These are phyloP conservation scores for Ulota crispa DNA, from an alignment of 225 moss, liverwort and hornwort genomes.

Conservation along the genomic window DNA sequence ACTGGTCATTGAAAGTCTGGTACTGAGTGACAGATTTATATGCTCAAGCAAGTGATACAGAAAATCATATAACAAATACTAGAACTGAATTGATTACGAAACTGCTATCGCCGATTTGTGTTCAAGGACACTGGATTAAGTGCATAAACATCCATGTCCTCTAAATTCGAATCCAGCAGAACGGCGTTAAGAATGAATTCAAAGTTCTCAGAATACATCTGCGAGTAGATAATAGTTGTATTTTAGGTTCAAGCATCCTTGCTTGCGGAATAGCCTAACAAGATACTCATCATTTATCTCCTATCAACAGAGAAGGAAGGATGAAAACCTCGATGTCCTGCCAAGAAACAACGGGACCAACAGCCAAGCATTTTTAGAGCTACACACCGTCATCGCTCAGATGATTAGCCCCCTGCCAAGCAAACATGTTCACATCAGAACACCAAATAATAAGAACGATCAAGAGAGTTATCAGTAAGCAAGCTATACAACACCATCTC, in stretches of 20 bases:
- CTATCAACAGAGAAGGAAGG: neutral
- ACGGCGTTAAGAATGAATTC: neutral
- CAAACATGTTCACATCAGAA: constrained; percentile 31
- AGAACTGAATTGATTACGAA: neutral
- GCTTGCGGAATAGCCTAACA: neutral
- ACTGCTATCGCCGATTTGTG: neutral
- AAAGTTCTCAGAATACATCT: neutral
- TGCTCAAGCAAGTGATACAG: neutral
- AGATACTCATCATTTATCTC: neutral
- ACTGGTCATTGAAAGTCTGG: neutral
- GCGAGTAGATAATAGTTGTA: neutral
- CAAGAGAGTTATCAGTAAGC: neutral
- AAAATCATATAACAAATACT: neutral
- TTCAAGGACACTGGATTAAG: neutral
- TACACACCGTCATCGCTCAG: constrained; percentile 30
- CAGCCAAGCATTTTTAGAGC: constrained; percentile 35
- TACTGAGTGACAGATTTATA: neutral
- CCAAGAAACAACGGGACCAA: constrained; percentile 25
- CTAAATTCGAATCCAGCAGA: neutral
- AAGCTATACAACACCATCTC: neutral
- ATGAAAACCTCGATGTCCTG: constrained; percentile 31
- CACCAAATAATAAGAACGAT: neutral
- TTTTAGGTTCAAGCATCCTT: neutral
- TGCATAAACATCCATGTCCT: neutral
- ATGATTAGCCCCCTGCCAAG: constrained; percentile 25